phyloP scores from a whole-genome alignment of 108 stramenopile genomes.

The Skeletonema tropicum region DNA sequence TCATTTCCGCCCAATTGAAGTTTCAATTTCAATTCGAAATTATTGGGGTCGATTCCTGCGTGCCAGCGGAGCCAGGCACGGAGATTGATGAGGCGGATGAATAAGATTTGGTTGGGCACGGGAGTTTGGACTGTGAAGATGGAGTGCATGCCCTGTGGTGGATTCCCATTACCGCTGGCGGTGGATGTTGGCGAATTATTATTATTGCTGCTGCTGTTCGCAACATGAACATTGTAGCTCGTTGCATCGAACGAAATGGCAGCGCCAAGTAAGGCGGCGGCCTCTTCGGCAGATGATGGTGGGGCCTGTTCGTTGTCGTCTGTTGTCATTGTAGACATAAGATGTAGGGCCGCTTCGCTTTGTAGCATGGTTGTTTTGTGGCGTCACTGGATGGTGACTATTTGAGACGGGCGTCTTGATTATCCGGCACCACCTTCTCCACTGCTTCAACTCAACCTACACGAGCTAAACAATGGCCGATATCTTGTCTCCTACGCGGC shows the following conservation, averaged over 20 bases:
- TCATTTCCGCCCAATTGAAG: too few relatives aligned
- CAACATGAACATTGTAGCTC: not conserved
- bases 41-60: slow-evolving; percentile 42
- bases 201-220: slow-evolving; percentile 11
- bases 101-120: slow-evolving; percentile 68
- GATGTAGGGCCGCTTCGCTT: too few relatives aligned
- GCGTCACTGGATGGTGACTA: too few relatives aligned
- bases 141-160: slow-evolving; percentile 84
- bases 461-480: too few relatives aligned
- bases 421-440: too few relatives aligned
- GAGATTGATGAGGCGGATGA: slow-evolving; percentile 65
- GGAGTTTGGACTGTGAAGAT: slow-evolving; percentile 67
- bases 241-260: slow-evolving; percentile 56
- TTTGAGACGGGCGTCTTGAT: too few relatives aligned
- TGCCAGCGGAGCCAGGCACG: slow-evolving; percentile 64
- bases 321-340: not conserved
- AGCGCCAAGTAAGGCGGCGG: slow-evolving; percentile 79
- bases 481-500: too few relatives aligned
- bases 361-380: too few relatives aligned
- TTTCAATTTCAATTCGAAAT: too few relatives aligned
- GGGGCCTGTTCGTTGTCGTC: slow-evolving; percentile 39
- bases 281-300: slow-evolving; percentile 82
- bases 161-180: slow-evolving; percentile 12
- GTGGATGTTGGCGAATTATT: slow-evolving; percentile 2
- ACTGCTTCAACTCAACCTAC: too few relatives aligned